Evolutionary conservation across 148 eudicot genomes (phyloP).

Genomic region (Bassia scoparia): DNA sequence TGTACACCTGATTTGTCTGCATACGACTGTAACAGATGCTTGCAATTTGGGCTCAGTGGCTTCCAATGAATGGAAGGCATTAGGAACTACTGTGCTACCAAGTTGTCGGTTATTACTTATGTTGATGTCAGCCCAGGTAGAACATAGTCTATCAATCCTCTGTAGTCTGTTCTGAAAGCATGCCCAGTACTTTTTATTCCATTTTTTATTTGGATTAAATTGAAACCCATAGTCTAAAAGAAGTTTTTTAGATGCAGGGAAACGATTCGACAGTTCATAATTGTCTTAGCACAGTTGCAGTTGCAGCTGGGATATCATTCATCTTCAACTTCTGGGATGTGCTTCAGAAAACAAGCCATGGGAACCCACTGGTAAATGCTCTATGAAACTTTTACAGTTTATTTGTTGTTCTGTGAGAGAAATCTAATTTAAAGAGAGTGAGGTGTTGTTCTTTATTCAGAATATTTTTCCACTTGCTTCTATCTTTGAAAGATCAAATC

Average conservation of each 20-base stretch:
- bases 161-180: not conserved
- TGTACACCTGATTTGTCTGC: slow-evolving; percentile 25
- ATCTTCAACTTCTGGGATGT: slow-evolving; percentile 17
- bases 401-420: not conserved
- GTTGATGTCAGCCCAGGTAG: slow-evolving; percentile 20
- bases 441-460: not conserved
- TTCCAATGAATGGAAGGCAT: slow-evolving; percentile 21
- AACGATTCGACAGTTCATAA: not conserved
- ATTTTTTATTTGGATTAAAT: not conserved
- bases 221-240: not conserved
- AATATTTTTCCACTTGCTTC: too few relatives aligned
- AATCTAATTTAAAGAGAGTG: not conserved
- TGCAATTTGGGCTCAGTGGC: slow-evolving; percentile 18
- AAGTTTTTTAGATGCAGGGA: slow-evolving; percentile 16
- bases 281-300: slow-evolving; percentile 10
- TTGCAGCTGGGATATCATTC: slow-evolving; percentile 17
- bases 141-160: not conserved
- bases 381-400: not conserved
- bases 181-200: not conserved
- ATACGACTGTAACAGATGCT: slow-evolving; percentile 24
- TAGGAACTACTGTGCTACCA: slow-evolving; percentile 21
- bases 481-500: too few relatives aligned
- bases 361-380: slow-evolving; percentile 29
- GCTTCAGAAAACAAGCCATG: slow-evolving; percentile 19
- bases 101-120: slow-evolving; percentile 22